Evolutionary conservation across 2,329 filamentous ascomycete genomes (phyloP), one percentile per base, ranked within the genome.

Genomic region (Sporothrix phasma): DNA sequence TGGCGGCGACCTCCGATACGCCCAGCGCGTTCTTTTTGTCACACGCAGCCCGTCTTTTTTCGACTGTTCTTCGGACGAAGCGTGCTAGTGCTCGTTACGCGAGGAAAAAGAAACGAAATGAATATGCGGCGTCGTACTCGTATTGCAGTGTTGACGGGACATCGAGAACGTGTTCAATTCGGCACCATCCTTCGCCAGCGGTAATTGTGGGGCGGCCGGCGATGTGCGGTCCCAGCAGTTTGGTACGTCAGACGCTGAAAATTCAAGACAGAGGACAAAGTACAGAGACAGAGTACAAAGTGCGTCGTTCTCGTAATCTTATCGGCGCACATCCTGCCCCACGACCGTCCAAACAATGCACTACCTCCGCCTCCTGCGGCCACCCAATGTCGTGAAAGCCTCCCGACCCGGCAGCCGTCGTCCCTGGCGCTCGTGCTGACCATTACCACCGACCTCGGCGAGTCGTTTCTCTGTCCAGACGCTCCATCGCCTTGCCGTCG

Each of bases 361-460:
- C 68, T 85, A 85, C 74, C 78, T 84, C 64, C 78, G 82, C 45
- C 76, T 84, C 5, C 73, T 84, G 37, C 76, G 82, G 15, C 75
- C 79, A 2, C 79, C 67, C 79, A 2, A 75, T 74, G 67, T 70
- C 22, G 47, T 43, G 80, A 51, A 70, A 71, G 0, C 51, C 13
- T 13, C 34, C 10, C 41, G 31, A 3, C 39, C 37, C 2, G 11
- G 26, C n/a, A 19, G 39, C 29, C 49, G n/a, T 37, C 51, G 51
- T 73, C 68, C 19, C 69, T 81, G 7, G 75, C 76, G 58, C 69
- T 85, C 3, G 74, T 82, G 1, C 73, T 85, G 66, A 79, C 81
- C 65, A 78, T 85, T 68, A 83, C 81, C 11, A 85, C 82, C 13
- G 82, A 85, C 65, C 75, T 85, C 1, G 81, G 82, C 37, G 83